Base-by-base conservation (phyloP, 2,329 filamentous ascomycete species). In the Aspergillus sp. region DNA sequence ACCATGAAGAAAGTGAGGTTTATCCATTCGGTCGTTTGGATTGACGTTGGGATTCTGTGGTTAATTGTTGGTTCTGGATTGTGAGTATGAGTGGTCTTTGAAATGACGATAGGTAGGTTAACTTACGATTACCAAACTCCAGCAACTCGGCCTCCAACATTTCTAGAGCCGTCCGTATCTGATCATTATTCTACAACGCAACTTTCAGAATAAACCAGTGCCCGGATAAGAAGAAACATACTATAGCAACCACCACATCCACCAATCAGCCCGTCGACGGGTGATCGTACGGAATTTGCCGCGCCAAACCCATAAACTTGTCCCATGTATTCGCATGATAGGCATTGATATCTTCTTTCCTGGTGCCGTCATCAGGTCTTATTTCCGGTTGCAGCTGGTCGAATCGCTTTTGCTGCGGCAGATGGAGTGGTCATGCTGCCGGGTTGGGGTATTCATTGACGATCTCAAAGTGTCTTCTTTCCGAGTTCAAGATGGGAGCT, bases 1-100 rank as follows among this genome's bases (percentile, higher is more conserved):
- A 45, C 47, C 7, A 45, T 38, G 23, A 53, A 53, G 12, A 49
- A 45, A n/a, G 50, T 48, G 4, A 53, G 44, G 25, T 37, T 51
- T 4, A 53, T 25, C 49, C 51, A 53, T 27, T 46, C 43, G 9
- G 25, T 10, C 5, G 30, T 15, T 10, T 12, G 41, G n/a, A 7
- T 35, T 27, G 25, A 4, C 3, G 25, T 27, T 27, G 25, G 25
- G 25, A 27, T 27, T 27, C 25, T 27, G 7, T 27, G 25, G 25
- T 27, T 3, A 27, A 3, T 1, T 10, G 9, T 27, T 27, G 7
- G 25, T 27, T 10, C 9, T 27, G 7, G 7, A 9, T 27, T 27
- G 25, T 27, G 25, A 27, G 25, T 10, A 27, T 10, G 25, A 27
- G 9, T 27, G 2, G 7, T 27, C 7, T 10, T 27, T 27, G 25